Evolutionary conservation across 805 yeast genomes (phyloP), one percentile per base, ranked within the genome.

Genomic region (Teunomyces aglyptinius): DNA sequence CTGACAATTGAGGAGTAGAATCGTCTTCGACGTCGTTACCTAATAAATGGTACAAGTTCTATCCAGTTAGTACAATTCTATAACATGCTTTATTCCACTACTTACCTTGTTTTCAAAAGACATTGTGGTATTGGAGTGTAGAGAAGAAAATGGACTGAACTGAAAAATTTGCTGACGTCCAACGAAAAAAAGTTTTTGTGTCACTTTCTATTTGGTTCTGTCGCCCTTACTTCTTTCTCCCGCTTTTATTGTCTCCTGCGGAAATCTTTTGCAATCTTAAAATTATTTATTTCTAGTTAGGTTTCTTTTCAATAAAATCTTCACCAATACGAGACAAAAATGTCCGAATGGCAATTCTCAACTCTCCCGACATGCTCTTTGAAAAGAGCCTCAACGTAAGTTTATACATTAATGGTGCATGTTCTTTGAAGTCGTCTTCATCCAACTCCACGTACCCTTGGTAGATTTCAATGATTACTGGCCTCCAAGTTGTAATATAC

Each of bases 11-110:
- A 53, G 80, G 81, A 46, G 75, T 75, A 64, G 76, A 80, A 61
- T 82, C 86, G 72, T 85, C 95, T 68, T 86, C 91, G 61, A 86
- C 88, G 77, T 88, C 96, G 82, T 88, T 87, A 70, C 86, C 94
- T 77, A 87, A 78, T 71, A 86, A 80, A 72, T 81, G 87, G 73
- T 77, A 87, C 69, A 88, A 87, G 77, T 87, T 87, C 89, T 84
- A 41, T 12, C 12, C 12, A n/a, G 49, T 46, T 46, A 46, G 49
- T 38, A 46, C 13, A 31, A 11, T 18, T 8, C 20, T 16, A 11
- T 6, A 11, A 12, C 44, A 22, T 20, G 4, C 3, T 15, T 20
- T 28, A 12, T 15, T 22, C 16, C 19, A 27, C 29, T 44, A 70
- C 77, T 60, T 71, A 72, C 77, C 68, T 72, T 72, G 68, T 72